Base-by-base conservation (phyloP, 2,329 filamentous ascomycete species). In the Trematosphaeria pertusa region DNA sequence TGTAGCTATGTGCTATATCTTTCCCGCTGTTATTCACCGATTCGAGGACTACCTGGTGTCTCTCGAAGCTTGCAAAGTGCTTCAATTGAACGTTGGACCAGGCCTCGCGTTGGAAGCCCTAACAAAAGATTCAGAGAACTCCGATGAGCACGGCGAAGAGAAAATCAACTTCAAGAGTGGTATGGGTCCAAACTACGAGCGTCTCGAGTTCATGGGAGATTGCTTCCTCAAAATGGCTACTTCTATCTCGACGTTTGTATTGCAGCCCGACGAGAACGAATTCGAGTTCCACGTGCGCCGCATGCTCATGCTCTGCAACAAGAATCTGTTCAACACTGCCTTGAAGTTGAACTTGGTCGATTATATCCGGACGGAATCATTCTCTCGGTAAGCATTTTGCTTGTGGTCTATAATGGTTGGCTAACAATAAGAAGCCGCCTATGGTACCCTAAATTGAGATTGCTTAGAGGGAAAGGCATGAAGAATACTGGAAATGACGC, bases 191-290 rank as follows among this genome's bases (percentile, higher is more conserved):
- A 97, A 97, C 59, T 99, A 99, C 62, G 94, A 99, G 70, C 84
- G 94, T 10, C 80, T 97, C 0, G 94, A 99, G 63, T 96, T 97
- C 49, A 79, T 97, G 2, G 94, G 94, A 0, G 94, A 99, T 68
- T 89, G 87, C 24, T 96, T 97, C 62, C 79, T 99, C 48, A 99
- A 99, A 73, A 93, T 97, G 86, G 90, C 89, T 9, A 97, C 93
- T 0, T 93, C 92, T 0, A 91, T 99, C 42, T 86, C 91, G 0
- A 78, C 96, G 0, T 97, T 88, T 65, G 87, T 87, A 1, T 80
- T 85, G 20, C 85, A 88, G 15, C 90, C 91, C 0, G 82, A 88
- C 37, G 84, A 88, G 51, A 85, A 91, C 55, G 94, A 99, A 64
- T 95, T 87, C 37, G 85, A 89, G 45, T 94, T 89, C 59, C 94